phyloP scores from a whole-genome alignment of 106 monocot genomes.

The Posidonia australis region DNA sequence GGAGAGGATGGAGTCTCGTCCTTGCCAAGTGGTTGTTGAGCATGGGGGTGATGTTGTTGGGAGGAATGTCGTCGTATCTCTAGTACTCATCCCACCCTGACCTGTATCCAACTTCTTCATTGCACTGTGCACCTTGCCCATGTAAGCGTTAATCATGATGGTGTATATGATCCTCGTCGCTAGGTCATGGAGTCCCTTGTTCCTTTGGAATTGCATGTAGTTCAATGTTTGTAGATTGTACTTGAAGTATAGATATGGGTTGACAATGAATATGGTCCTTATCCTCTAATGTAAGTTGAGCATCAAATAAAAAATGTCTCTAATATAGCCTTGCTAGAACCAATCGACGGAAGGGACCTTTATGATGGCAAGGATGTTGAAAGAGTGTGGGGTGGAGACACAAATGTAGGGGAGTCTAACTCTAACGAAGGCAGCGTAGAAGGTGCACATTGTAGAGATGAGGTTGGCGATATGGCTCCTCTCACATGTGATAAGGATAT shows the following conservation, averaged over 20 bases:
- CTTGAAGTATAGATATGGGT: constrained; percentile 91
- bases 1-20: too few relatives aligned
- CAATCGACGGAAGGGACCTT: constrained; percentile 53
- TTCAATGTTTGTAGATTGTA: constrained; percentile 39
- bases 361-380: constrained; percentile 56
- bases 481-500: constrained; percentile 52
- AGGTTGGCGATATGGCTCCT: constrained; percentile 45
- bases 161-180: constrained; percentile 55
- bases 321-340: constrained; percentile 53
- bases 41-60: too few relatives aligned
- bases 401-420: constrained; percentile 32
- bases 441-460: constrained; percentile 66
- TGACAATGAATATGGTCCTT: constrained; percentile 64
- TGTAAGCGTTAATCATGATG: constrained; percentile 70
- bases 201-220: too few relatives aligned
- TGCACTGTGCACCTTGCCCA: too few relatives aligned
- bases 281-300: too few relatives aligned
- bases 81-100: too few relatives aligned
- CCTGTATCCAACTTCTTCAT: too few relatives aligned
- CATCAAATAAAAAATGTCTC: constrained; percentile 44
- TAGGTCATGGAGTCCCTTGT: too few relatives aligned
- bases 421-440: constrained; percentile 33
- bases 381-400: constrained; percentile 79
- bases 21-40: too few relatives aligned
- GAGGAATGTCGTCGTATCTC: too few relatives aligned